phyloP scores from a whole-genome alignment of 768 basidiomycete species.

The Tubosaeta sp. region DNA sequence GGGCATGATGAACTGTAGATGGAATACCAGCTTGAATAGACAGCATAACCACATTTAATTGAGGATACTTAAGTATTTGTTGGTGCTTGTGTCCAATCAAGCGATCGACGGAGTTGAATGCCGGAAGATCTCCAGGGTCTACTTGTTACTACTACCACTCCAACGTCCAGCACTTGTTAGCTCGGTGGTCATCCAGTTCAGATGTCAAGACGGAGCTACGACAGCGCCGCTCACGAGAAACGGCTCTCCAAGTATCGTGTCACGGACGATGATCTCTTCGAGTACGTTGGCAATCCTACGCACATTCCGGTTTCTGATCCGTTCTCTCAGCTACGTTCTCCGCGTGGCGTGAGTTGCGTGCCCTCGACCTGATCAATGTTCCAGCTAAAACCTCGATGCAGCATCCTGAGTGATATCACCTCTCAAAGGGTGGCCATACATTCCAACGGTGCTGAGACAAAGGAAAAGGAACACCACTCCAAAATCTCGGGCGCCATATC shows the following conservation, averaged over 20 bases:
- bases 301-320: slow-evolving; percentile 4
- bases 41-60: background rate
- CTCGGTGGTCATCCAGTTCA: slow-evolving; percentile 8
- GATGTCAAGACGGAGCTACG: slow-evolving; percentile 75
- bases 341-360: slow-evolving; percentile 69
- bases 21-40: slow-evolving; percentile 15
- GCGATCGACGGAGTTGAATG: background rate
- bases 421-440: slow-evolving; percentile 47
- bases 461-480: slow-evolving; percentile 63
- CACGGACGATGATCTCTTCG: slow-evolving; percentile 82
- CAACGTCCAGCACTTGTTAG: too few species aligned
- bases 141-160: background rate
- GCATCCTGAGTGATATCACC: slow-evolving; percentile 69
- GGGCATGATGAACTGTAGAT: slow-evolving; percentile 31
- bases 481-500: slow-evolving; percentile 62
- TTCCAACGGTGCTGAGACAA: slow-evolving; percentile 35
- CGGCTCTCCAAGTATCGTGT: slow-evolving; percentile 73
- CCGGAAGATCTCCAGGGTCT: background rate
- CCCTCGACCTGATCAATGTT: background rate
- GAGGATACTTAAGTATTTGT: slow-evolving; percentile 24
- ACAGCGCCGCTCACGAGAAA: slow-evolving; percentile 65
- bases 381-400: slow-evolving; percentile 28
- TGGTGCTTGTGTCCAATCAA: slow-evolving; percentile 15
- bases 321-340: slow-evolving; percentile 60
- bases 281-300: slow-evolving; percentile 44